Conservation (phyloP, 1,284 basidiomycete species). For the Ganoderma boninense region DNA sequence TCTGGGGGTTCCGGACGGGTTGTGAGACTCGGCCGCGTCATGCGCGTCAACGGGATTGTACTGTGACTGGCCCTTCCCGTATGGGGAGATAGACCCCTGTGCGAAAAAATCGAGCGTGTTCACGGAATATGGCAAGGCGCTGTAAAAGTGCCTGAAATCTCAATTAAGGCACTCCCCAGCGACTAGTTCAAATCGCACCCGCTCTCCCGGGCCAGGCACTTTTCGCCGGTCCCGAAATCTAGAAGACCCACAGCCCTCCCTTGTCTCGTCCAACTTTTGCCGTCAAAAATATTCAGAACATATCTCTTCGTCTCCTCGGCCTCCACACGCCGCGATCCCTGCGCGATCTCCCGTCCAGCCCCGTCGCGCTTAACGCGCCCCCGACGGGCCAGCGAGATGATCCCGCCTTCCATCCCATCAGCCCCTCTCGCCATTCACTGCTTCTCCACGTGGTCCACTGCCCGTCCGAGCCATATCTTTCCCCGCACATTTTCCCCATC, state of each 20-base stretch:
- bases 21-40: too few species aligned
- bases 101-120: too few species aligned
- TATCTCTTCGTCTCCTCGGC: not conserved
- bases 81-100: too few species aligned
- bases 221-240: slow-evolving; percentile 35
- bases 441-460: slow-evolving; percentile 25
- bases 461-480: slow-evolving; percentile 21
- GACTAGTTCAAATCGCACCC: slow-evolving; percentile 32
- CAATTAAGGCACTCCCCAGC: slow-evolving; percentile 39
- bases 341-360: not conserved
- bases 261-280: slow-evolving; percentile 10
- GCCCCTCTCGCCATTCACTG: slow-evolving; percentile 24
- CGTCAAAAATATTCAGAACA: slow-evolving; percentile 29
- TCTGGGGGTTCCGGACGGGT: too few species aligned
- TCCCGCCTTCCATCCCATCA: not conserved
- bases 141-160: slow-evolving; percentile 45
- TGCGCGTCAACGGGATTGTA: too few species aligned
- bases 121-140: too few species aligned
- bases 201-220: slow-evolving; percentile 37
- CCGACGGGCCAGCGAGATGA: not conserved
- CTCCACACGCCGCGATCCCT: not conserved
- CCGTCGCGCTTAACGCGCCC: not conserved
- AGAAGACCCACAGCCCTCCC: slow-evolving; percentile 20
- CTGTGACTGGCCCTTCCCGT: too few species aligned
- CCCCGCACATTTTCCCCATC: slow-evolving; percentile 21